Conservation (phyloP, 202 grass and related monocot species). For the Bolboschoenoplectus hybrid region DNA sequence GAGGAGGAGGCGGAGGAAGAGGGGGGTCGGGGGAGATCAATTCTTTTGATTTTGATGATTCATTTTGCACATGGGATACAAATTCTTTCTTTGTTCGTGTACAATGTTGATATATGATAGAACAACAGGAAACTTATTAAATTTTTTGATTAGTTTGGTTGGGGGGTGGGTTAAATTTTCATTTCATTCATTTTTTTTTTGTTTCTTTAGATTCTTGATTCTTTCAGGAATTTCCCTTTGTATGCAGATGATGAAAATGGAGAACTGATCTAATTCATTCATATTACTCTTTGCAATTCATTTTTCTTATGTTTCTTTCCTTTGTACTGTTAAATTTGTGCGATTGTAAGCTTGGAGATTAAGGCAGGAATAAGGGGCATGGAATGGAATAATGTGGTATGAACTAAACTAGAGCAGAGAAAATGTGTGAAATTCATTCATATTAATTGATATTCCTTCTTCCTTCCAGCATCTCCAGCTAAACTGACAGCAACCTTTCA, state of each 20-base stretch:
- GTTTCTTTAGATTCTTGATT: slow-evolving; percentile 20
- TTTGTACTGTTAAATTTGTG: background rate
- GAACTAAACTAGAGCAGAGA: no score
- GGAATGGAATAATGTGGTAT: background rate
- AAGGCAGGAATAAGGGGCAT: slow-evolving; percentile 8
- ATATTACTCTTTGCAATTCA: background rate
- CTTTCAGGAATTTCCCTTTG: slow-evolving; percentile 19
- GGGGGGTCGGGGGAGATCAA: slow-evolving; percentile 58
- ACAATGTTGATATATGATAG: slow-evolving; percentile 32
- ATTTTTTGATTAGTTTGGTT: slow-evolving; percentile 25
- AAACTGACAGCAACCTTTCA: slow-evolving; percentile 9
- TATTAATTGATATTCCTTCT: background rate
- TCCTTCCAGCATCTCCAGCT: slow-evolving; percentile 15
- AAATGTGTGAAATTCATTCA: no score
- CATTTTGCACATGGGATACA: slow-evolving; percentile 35
- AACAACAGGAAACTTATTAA: background rate
- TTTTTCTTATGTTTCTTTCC: background rate
- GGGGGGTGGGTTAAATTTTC: slow-evolving; percentile 41
- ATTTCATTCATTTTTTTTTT: slow-evolving; percentile 49
- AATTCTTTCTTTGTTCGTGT: slow-evolving; percentile 36
- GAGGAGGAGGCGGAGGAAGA: background rate
- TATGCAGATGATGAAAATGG: slow-evolving; percentile 14
- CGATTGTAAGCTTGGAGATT: background rate
- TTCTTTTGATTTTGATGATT: slow-evolving; percentile 55
- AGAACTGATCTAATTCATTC: background rate